A percentile compares a stretch with the other conserved stretches of the same genome.
These are phyloP conservation scores for Phytophthora pinifolia DNA, from an alignment of 352 stramenopile species.

Conservation along the genomic window DNA sequence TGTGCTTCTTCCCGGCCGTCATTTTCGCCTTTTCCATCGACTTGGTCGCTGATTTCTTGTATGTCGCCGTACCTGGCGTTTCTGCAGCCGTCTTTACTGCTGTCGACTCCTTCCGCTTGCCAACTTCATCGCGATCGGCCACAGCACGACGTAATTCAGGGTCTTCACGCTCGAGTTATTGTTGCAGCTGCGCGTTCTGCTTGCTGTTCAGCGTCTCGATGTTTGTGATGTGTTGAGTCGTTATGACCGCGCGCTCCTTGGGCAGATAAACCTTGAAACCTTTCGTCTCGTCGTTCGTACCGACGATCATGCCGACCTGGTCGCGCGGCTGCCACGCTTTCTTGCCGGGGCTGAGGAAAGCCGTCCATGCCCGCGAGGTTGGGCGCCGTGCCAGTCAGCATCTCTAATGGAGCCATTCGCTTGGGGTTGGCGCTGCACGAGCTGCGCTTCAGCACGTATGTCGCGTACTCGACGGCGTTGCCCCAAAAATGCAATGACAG, in stretches of 20 bases:
- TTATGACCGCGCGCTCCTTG: constrained; percentile 8
- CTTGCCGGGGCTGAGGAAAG: constrained; percentile 2
- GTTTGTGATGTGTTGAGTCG: constrained; percentile 7
- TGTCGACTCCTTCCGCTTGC: constrained; percentile 6
- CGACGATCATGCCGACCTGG: constrained; percentile 13
- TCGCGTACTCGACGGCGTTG: constrained; percentile 27
- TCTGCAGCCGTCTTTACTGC: too few species aligned
- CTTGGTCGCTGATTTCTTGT: too few species aligned
- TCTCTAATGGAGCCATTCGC: constrained; percentile 5
- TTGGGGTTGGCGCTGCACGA: constrained; percentile 21
- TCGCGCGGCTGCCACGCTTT: background rate
- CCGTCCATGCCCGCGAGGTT: constrained; percentile 8
- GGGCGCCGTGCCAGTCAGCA: constrained; percentile 4
- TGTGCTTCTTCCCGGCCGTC: too few species aligned
- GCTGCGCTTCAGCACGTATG: constrained; percentile 32
- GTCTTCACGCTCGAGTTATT: constrained; percentile 5
- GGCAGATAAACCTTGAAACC: constrained; percentile 19
- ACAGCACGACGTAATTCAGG: background rate
- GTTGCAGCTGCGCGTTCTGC: constrained; percentile 6
- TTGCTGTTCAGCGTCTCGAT: constrained; percentile 5
- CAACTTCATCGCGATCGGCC: background rate
- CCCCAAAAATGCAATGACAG: constrained; percentile 27
- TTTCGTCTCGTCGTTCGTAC: constrained; percentile 18
- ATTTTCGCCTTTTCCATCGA: too few species aligned
- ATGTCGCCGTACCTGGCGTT: too few species aligned